phyloP scores from a whole-genome alignment of 768 basidiomycete genomes.

The Lyophyllum atratum region DNA sequence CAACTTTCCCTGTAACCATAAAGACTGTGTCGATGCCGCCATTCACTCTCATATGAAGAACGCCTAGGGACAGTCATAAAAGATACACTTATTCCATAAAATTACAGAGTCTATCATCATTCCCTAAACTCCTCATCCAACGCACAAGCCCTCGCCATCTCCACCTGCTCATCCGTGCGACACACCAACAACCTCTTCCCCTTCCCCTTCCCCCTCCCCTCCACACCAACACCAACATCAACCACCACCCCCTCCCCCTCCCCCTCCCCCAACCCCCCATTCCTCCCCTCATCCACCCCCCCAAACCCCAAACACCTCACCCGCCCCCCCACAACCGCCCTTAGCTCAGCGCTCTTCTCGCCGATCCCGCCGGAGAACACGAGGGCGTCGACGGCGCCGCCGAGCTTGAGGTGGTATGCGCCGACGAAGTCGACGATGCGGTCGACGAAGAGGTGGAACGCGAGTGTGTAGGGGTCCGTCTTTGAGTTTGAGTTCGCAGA shows the following conservation, averaged over 20 bases:
- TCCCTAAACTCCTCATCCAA: slow-evolving; percentile 28
- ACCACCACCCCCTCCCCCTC: slow-evolving; percentile 45
- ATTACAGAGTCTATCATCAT: not conserved
- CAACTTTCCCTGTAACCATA: too few relatives aligned
- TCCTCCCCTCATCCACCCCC: slow-evolving; percentile 48
- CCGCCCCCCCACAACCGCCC: slow-evolving; percentile 55
- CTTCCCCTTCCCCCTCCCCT: slow-evolving; percentile 12
- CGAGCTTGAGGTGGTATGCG: slow-evolving; percentile 74
- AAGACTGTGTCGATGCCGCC: too few relatives aligned
- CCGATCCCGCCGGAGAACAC: slow-evolving; percentile 92
- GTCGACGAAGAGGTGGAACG: slow-evolving; percentile 81
- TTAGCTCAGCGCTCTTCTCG: slow-evolving; percentile 65
- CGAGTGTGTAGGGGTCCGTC: slow-evolving; percentile 44
- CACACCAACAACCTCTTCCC: slow-evolving; percentile 54
- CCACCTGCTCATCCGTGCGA: slow-evolving; percentile 68
- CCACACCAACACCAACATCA: slow-evolving; percentile 41
- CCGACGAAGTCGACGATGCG: slow-evolving; percentile 73
- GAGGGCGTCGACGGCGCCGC: slow-evolving; percentile 68
- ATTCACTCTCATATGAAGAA: too few relatives aligned
- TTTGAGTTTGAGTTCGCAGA: slow-evolving; percentile 15
- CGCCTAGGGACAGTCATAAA: too few relatives aligned
- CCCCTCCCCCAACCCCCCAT: slow-evolving; percentile 40
- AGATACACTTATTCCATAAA: too few relatives aligned
- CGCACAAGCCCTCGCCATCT: slow-evolving; percentile 43
- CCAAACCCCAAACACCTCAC: slow-evolving; percentile 65